These are phyloP conservation scores for Malassezia obtusa DNA, from an alignment of 1,284 basidiomycete genomes.

Conservation along the genomic window DNA sequence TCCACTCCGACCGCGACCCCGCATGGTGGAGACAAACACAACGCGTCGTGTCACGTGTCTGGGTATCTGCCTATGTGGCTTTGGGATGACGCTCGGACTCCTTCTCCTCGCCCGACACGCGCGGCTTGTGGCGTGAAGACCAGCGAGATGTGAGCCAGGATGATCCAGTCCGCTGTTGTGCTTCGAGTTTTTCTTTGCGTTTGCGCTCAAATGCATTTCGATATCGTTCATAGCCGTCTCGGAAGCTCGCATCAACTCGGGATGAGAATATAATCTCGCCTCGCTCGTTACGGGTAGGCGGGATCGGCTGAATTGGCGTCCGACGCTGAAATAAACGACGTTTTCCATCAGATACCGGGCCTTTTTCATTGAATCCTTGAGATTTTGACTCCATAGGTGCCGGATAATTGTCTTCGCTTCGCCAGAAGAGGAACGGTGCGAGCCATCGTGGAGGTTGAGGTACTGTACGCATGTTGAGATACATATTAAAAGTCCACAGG, in stretches of 20 bases:
- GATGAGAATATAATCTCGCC: slow-evolving; percentile 94
- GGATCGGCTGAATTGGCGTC: slow-evolving; percentile 53
- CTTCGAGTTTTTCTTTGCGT: slow-evolving; percentile 56
- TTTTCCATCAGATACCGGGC: not conserved
- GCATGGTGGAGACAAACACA: slow-evolving; percentile 1
- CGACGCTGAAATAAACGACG: not conserved
- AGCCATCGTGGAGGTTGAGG: not conserved
- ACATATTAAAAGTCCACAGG: slow-evolving; percentile 86
- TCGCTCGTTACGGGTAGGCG: slow-evolving; percentile 75
- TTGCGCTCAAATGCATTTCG: slow-evolving; percentile 77
- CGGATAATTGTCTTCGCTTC: not conserved
- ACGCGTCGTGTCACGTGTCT: not conserved
- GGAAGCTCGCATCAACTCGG: slow-evolving; percentile 68
- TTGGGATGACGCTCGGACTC: not conserved
- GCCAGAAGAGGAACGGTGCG: not conserved
- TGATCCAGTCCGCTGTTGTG: not conserved
- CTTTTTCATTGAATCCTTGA: not conserved
- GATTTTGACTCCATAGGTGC: no score
- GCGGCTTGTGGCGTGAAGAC: not conserved
- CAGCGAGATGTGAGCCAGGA: not conserved
- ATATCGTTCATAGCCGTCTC: slow-evolving; percentile 86
- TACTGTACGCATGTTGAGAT: slow-evolving; percentile 73
- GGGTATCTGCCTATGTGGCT: slow-evolving; percentile 11
- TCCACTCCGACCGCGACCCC: not conserved
- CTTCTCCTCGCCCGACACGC: not conserved